A percentile compares a stretch with the other conserved stretches of the same genome.
These are phyloP conservation scores for Streptanthus diversifolius DNA, from an alignment of 345 rosid species.

Conservation along the genomic window DNA sequence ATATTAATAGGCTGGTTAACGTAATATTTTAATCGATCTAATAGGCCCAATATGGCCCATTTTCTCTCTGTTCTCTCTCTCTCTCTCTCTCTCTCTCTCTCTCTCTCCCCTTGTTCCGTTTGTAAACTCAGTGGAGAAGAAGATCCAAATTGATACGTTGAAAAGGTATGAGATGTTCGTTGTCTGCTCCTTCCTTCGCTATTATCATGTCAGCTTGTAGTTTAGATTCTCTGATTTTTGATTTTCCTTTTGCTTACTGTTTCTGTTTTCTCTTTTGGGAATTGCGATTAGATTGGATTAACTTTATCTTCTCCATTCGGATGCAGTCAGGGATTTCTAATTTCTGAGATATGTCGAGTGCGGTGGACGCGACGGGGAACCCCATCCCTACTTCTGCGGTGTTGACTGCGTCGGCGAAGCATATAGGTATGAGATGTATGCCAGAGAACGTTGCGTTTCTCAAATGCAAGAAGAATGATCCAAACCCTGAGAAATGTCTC, in stretches of 20 bases:
- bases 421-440: constrained; percentile 60
- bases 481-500: constrained; percentile 97
- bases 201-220: neutral
- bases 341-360: constrained; percentile 53
- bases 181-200: neutral
- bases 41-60: constrained; percentile 20
- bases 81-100: neutral
- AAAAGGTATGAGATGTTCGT: constrained; percentile 22
- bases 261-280: neutral
- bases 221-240: neutral
- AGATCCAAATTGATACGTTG: constrained; percentile 29
- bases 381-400: constrained; percentile 98
- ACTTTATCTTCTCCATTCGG: neutral
- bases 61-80: neutral
- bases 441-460: constrained; percentile 81
- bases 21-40: neutral
- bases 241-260: neutral
- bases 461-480: constrained; percentile 96
- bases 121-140: constrained; percentile 20
- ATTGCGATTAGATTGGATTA: constrained; percentile 18
- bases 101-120: neutral
- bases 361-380: constrained; percentile 62
- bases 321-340: constrained; percentile 20
- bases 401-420: constrained; percentile 86
- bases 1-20: neutral